Conservation (phyloP, 1,284 basidiomycete species). For the Gymnopus androsaceus region DNA sequence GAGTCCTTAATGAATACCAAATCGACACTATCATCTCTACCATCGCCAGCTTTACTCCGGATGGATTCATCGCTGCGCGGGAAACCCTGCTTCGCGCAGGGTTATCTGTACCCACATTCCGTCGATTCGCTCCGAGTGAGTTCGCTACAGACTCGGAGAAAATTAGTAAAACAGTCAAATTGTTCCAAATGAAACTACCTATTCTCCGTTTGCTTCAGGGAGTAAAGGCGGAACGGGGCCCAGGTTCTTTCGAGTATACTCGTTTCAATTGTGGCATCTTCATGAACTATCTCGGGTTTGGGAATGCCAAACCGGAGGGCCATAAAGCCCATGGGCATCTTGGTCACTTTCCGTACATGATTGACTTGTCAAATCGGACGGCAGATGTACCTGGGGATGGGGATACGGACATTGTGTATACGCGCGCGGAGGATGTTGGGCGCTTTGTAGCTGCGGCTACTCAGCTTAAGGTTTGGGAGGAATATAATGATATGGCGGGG, state of each 20-base stretch:
- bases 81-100: conserved; percentile 12
- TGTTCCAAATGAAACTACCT: conserved; percentile 9
- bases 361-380: conserved; percentile 1
- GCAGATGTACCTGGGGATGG: conserved; percentile 16
- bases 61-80: not conserved
- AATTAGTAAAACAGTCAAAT: not conserved
- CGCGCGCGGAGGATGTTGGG: conserved; percentile 9
- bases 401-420: not conserved
- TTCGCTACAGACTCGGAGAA: conserved; percentile 11
- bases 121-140: conserved; percentile 16
- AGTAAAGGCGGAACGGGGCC: conserved; percentile 6
- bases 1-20: not conserved
- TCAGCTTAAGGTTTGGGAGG: conserved; percentile 8
- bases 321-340: conserved; percentile 5
- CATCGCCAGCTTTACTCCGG: not conserved
- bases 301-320: conserved; percentile 5
- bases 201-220: conserved; percentile 7
- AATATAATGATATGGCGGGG: conserved; percentile 9
- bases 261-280: conserved; percentile 11
- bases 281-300: conserved; percentile 12
- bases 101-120: conserved; percentile 8
- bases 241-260: conserved; percentile 9
- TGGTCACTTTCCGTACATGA: not conserved
- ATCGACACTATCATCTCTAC: conserved; percentile 16
- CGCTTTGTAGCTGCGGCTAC: conserved; percentile 11